These are phyloP conservation scores for Eragrostis curvula DNA, from an alignment of 176 grass and related monocot genomes.

Conservation along the genomic window DNA sequence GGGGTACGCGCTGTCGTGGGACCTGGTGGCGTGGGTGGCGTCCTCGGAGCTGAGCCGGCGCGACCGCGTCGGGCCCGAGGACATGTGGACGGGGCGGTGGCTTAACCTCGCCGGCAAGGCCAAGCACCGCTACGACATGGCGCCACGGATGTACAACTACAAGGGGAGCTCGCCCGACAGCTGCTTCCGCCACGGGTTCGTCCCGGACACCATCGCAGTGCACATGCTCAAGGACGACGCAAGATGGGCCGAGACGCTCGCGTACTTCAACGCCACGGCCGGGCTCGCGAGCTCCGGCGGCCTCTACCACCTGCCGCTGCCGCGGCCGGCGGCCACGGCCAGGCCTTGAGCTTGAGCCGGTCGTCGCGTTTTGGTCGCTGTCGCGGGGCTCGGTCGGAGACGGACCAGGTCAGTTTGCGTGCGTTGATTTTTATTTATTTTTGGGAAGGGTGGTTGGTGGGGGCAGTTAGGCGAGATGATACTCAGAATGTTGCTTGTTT, in stretches of 20 bases:
- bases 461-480: not conserved
- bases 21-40: constrained; percentile 70
- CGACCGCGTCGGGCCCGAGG: constrained; percentile 61
- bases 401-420: not conserved
- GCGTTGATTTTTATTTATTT: constrained; percentile 12
- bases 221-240: constrained; percentile 76
- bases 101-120: constrained; percentile 68
- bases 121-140: constrained; percentile 70
- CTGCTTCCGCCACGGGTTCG: constrained; percentile 79
- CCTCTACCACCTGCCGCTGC: constrained; percentile 49
- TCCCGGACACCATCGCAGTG: constrained; percentile 77
- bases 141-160: constrained; percentile 78
- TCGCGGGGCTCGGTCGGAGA: not conserved
- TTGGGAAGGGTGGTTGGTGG: not conserved
- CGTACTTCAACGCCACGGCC: constrained; percentile 72
- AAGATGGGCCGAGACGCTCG: constrained; percentile 65
- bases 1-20: constrained; percentile 89
- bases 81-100: constrained; percentile 81
- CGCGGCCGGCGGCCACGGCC: not conserved
- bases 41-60: constrained; percentile 51
- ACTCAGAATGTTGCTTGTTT: not conserved
- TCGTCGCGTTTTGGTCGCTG: not conserved
- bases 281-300: constrained; percentile 40
- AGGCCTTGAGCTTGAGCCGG: constrained; percentile 25
- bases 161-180: constrained; percentile 47